Evolutionary conservation across 768 basidiomycete genomes (phyloP).

Genomic region (Rubroboletus satanas): DNA sequence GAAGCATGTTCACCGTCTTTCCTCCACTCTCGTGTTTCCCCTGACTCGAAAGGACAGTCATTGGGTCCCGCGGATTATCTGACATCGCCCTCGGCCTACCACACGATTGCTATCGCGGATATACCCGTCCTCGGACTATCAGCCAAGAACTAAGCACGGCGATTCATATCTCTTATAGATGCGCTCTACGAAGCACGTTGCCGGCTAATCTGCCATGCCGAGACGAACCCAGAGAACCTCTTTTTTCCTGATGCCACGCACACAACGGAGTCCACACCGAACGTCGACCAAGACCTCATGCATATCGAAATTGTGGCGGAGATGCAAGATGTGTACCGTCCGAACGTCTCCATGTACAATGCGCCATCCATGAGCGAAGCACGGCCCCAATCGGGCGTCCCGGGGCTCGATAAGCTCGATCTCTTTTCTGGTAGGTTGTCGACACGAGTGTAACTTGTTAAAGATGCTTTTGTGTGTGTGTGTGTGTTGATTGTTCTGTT

Average conservation of each 20-base stretch:
- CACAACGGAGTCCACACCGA: not conserved
- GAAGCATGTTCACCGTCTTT: constrained; percentile 14
- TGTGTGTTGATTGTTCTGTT: not conserved
- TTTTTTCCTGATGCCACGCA: constrained; percentile 45
- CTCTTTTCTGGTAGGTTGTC: constrained; percentile 44
- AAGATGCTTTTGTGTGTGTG: too few species aligned
- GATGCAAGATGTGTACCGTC: constrained; percentile 46
- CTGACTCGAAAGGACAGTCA: not conserved
- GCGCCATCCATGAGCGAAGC: constrained; percentile 29
- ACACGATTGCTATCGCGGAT: constrained; percentile 44
- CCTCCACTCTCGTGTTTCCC: not conserved
- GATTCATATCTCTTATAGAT: constrained; percentile 56
- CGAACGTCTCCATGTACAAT: constrained; percentile 43
- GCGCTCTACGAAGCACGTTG: constrained; percentile 43
- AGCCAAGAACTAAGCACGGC: constrained; percentile 54
- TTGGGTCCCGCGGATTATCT: not conserved
- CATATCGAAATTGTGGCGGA: constrained; percentile 51
- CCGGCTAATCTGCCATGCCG: constrained; percentile 38
- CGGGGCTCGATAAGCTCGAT: constrained; percentile 46
- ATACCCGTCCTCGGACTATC: constrained; percentile 26
- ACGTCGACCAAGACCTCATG: constrained; percentile 10
- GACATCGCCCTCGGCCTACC: not conserved
- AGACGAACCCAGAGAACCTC: constrained; percentile 38
- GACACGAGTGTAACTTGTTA: not conserved
- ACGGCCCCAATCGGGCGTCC: constrained; percentile 22